Conservation (phyloP, 805 yeast genomes). For the Scheffersomyces lignosus region DNA sequence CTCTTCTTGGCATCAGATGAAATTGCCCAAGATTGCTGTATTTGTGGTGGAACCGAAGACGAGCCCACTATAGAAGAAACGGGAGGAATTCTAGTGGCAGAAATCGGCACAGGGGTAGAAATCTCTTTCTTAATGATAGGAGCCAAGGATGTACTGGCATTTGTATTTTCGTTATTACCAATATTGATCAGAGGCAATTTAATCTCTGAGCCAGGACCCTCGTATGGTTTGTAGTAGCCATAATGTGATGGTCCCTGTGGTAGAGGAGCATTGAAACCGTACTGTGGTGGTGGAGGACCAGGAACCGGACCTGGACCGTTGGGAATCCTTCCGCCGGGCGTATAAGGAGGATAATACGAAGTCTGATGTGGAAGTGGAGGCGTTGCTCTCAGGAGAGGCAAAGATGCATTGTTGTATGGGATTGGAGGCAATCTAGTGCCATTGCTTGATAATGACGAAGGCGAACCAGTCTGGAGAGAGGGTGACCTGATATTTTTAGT, state of each 20-base stretch:
- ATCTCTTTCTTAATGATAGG: constrained; percentile 3
- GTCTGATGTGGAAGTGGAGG: constrained; percentile 6
- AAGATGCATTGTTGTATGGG: constrained; percentile 2
- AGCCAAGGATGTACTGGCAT: constrained; percentile 1
- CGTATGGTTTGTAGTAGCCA: not conserved
- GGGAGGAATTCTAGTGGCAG: not conserved
- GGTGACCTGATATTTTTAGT: not conserved
- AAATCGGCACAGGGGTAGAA: not conserved
- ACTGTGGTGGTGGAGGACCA: constrained; percentile 37
- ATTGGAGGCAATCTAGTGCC: constrained; percentile 7
- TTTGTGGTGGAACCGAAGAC: not conserved
- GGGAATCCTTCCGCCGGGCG: constrained; percentile 35
- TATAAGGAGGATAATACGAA: constrained; percentile 33
- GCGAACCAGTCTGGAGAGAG: not conserved
- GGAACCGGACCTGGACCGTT: constrained; percentile 46
- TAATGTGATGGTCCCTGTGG: not conserved
- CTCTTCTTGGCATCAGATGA: not conserved
- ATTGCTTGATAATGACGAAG: no score
- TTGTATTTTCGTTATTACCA: constrained; percentile 1
- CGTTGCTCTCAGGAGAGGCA: not conserved
- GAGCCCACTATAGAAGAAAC: constrained; percentile 1
- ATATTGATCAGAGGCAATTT: constrained; percentile 13
- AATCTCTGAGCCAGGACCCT: constrained; percentile 3
- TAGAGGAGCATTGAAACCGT: constrained; percentile 5
- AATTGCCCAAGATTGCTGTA: not conserved